Base-by-base conservation (phyloP, 2,329 filamentous ascomycete genomes). In the Ciborinia camelliae region DNA sequence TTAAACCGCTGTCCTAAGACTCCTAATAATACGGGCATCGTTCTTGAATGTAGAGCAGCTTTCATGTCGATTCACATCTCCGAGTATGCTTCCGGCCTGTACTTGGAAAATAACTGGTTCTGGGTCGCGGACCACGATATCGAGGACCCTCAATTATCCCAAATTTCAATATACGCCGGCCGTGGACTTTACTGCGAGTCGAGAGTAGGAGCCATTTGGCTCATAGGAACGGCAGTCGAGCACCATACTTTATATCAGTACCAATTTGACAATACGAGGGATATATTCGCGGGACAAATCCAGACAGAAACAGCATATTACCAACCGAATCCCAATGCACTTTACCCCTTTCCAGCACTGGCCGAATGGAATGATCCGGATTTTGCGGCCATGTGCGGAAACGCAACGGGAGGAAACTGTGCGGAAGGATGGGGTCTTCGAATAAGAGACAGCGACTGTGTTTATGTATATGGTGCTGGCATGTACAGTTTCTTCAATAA, bases 201-300 rank as follows among this genome's bases (percentile, higher is more conserved):
- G 20, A 78, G 75, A 20, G 75, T 76, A 9, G 80, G 80, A 3
- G 81, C 79, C 30, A 66, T 71, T 28, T 86, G 83, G 84, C 74
- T 86, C 9, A 64, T 67, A 43, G 82, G 81, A 23, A 68, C 66
- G 2, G 64, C 64, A 14, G 80, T 78, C n/a, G 83, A 85, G 73
- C 83, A 85, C 72, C 76, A 78, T 59, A 76, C 78, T 9, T 72
- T 85, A 35, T 86, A 86, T 72, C 79, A 85, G 69, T 83, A 83
- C 72, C 80, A 82, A 62, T 75, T 84, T 66, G 73, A 79, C 65
- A 76, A 68, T 51, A 72, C 72, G 4, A 61, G 66, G 32, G 69
- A 74, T 43, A 64, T 73, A 23, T 72, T 69, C 58, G 54, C 67
- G 1, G 72, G 72, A 1, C 67, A 69, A 18, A 65, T 70, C 9